These are phyloP conservation scores for Triticum timopheevii DNA, from an alignment of 176 grass and related monocot genomes.

Conservation along the genomic window DNA sequence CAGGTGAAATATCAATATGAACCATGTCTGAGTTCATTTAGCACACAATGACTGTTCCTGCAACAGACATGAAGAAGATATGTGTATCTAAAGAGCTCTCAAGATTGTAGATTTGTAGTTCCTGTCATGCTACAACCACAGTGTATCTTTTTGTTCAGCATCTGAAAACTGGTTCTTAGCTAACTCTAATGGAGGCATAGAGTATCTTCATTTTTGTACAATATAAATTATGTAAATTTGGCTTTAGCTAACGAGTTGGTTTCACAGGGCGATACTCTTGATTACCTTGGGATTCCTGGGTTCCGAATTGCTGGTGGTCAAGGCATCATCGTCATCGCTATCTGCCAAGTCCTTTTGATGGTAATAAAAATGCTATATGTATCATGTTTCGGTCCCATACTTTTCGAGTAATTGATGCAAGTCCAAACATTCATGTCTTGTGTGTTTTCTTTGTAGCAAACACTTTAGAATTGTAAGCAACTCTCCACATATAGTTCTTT, in stretches of 20 bases:
- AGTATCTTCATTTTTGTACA: not conserved
- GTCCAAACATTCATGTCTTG: not conserved
- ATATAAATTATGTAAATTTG: not conserved
- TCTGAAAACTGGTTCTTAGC: not conserved
- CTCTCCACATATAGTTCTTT: not conserved
- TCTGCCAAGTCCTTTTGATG: conserved; percentile 96
- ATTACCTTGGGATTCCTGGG: conserved; percentile 93
- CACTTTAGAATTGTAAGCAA: not conserved
- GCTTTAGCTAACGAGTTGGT: not conserved
- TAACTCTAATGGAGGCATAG: not conserved
- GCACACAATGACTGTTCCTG: not conserved
- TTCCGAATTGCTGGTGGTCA: conserved; percentile 90
- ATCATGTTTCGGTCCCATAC: not conserved
- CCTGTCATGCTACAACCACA: not conserved
- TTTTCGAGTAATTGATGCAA: not conserved
- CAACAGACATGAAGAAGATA: not conserved
- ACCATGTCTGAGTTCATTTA: not conserved
- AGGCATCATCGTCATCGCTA: conserved; percentile 79
- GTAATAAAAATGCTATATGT: conserved; percentile 22
- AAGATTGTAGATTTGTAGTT: conserved; percentile 13
- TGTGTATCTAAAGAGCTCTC: not conserved
- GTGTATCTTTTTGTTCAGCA: not conserved
- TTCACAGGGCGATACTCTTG: conserved; percentile 87
- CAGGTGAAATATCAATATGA: conserved; percentile 38
- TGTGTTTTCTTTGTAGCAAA: not conserved